phyloP scores from a whole-genome alignment of 2,329 filamentous ascomycete species.

The Beauveria scarabaeidicola region DNA sequence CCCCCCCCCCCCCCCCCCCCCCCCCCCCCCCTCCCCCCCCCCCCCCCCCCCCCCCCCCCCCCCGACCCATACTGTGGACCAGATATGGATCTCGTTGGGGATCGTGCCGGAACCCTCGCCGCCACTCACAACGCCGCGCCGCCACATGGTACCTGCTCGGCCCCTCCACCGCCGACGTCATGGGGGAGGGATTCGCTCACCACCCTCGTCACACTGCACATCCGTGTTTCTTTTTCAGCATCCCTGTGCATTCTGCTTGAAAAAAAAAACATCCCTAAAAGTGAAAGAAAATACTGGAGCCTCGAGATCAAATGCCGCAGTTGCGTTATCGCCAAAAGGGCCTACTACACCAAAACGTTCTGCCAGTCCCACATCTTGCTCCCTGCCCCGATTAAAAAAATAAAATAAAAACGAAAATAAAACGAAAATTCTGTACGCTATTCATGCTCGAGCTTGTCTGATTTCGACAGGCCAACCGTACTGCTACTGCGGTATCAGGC shows the following conservation, averaged over 20 bases:
- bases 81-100: constrained; percentile 11
- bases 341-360: neutral
- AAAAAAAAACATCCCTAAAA: neutral
- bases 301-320: constrained; percentile 12
- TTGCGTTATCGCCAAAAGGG: constrained; percentile 7
- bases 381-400: neutral
- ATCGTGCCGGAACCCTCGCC: constrained; percentile 10
- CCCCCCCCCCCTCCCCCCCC: neutral
- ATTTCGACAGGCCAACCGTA: neutral
- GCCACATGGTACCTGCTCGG: constrained; percentile 8
- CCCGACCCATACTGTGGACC: constrained; percentile 1
- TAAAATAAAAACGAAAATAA: neutral
- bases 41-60: neutral
- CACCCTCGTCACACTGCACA: neutral
- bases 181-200: neutral
- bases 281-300: constrained; percentile 7
- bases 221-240: neutral
- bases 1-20: too few relatives aligned
- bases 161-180: constrained; percentile 8
- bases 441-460: neutral
- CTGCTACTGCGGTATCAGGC: constrained; percentile 9
- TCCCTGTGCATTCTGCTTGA: neutral
- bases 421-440: neutral
- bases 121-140: neutral
- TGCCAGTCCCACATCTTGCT: neutral